Evolutionary conservation across 2,329 filamentous ascomycete species (phyloP), one percentile per base, ranked within the genome.

Genomic region (Metarhizium robertsii): DNA sequence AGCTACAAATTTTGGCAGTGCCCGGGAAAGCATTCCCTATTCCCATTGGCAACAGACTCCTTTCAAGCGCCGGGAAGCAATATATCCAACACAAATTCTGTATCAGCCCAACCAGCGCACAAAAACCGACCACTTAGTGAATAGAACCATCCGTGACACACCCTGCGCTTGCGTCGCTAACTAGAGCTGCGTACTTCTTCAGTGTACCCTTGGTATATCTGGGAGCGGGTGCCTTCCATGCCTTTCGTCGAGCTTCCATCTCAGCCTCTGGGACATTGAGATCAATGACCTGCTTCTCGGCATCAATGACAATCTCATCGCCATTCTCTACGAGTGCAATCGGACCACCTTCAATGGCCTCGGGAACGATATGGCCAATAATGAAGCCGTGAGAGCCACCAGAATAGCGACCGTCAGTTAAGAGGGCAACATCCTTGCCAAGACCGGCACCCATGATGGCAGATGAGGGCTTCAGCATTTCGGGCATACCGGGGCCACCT

Each of bases 401-500:
- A 8, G 83, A 87, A 77, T 90, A 92, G 43, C 88, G 83, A 0
- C 84, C 84, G 64, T 91, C 86, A 2, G 87, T 89, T 58, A 90
- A 78, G 50, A 90, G 80, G 1, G 87, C 87, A 14, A 89, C 84
- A 62, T 90, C 86, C 64, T 88, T 79, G 62, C 86, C 86, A 47
- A 96, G 80, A 42, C 87, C 88, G 6, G 90, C 90, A 54, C 92
- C 92, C 90, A 96, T 96, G 66, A 96, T 88, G 52, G 91, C 90
- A 0, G 89, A 91, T 53, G 83, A 88, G n/a, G 92, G 90, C 77
- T 95, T 95, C 59, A 96, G 77, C 79, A 95, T 92, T 75, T 96
- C 92, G 36, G 91, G 92, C 87, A 96, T 96, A 56, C 92, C 92
- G 1, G 92, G 92, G 0, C 92, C 92, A 61, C 92, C 92, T 75